Evolutionary conservation across 2,329 filamentous ascomycete genomes (phyloP).

Genomic region (Diaporthe destruens): DNA sequence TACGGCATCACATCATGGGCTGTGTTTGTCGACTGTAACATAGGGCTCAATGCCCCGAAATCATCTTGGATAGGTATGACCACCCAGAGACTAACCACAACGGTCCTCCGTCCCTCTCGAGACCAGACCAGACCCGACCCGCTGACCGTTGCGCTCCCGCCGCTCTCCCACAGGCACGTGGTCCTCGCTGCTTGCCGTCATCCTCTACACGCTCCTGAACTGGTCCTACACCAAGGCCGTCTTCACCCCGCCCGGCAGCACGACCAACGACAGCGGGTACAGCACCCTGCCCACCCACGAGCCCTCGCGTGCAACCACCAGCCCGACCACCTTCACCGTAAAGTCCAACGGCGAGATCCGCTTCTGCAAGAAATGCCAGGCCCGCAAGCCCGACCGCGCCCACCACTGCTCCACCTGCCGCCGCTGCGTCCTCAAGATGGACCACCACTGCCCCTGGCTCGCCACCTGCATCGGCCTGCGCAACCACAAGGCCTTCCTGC

Average conservation of each 20-base stretch:
- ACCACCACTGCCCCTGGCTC: constrained; percentile 98
- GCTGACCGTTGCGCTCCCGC: constrained; percentile 42
- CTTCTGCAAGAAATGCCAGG: constrained; percentile 98
- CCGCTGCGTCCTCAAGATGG: constrained; percentile 98
- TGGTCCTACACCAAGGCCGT: constrained; percentile 93
- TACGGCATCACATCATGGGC: constrained; percentile 95
- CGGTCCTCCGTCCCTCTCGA: no score
- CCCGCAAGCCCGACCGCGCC: constrained; percentile 91
- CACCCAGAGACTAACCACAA: background rate
- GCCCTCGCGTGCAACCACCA: constrained; percentile 55
- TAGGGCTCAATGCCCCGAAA: constrained; percentile 70
- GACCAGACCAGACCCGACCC: constrained; percentile 22
- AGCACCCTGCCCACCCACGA: constrained; percentile 83
- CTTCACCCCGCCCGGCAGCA: constrained; percentile 88
- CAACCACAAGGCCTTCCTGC: constrained; percentile 95
- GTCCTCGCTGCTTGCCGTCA: constrained; percentile 73
- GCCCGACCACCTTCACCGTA: constrained; percentile 85
- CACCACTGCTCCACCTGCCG: constrained; percentile 97
- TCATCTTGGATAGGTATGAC: constrained; percentile 69
- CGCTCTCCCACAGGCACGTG: constrained; percentile 57
- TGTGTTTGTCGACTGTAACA: constrained; percentile 84
- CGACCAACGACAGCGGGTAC: constrained; percentile 76
- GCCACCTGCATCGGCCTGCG: constrained; percentile 93
- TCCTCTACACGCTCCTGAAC: constrained; percentile 84
- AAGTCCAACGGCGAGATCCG: constrained; percentile 89